Conservation (phyloP, 441 rosid species). For the Pelargonium citronellum region DNA sequence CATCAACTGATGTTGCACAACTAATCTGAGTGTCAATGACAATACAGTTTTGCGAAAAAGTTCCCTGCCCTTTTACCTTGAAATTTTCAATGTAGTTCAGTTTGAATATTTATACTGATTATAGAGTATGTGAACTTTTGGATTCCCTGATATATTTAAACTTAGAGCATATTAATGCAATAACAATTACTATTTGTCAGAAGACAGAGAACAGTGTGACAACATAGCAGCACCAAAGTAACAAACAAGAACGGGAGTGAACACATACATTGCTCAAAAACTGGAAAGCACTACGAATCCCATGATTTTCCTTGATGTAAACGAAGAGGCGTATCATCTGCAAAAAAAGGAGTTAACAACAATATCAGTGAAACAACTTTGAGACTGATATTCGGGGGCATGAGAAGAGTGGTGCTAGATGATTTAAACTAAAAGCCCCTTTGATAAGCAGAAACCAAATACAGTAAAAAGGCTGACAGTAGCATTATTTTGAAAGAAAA, state of each 20-base stretch:
- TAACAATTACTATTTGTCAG: not conserved
- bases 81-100: not conserved
- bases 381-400: not conserved
- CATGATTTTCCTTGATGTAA: slow-evolving; percentile 81
- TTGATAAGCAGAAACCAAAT: slow-evolving; percentile 15
- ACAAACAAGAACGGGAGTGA: slow-evolving; percentile 15
- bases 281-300: slow-evolving; percentile 72
- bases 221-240: slow-evolving; percentile 12
- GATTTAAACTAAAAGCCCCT: slow-evolving; percentile 8
- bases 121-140: not conserved
- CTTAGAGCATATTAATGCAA: not conserved
- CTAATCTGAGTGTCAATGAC: not conserved
- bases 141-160: not conserved
- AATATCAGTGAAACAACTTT: slow-evolving; percentile 9
- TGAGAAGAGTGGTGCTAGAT: not conserved
- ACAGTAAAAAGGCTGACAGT: slow-evolving; percentile 10
- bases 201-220: slow-evolving; percentile 11
- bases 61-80: not conserved
- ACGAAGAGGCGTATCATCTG: slow-evolving; percentile 87
- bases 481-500: slow-evolving; percentile 4
- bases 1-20: slow-evolving; percentile 2
- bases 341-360: slow-evolving; percentile 30
- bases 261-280: slow-evolving; percentile 78
- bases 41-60: not conserved
- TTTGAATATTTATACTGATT: not conserved